Percentiles rank a stretch among this genome's conserved stretches.
Conservation (phyloP, 495 filamentous ascomycete genomes). For the Aspergillus indologenus region DNA sequence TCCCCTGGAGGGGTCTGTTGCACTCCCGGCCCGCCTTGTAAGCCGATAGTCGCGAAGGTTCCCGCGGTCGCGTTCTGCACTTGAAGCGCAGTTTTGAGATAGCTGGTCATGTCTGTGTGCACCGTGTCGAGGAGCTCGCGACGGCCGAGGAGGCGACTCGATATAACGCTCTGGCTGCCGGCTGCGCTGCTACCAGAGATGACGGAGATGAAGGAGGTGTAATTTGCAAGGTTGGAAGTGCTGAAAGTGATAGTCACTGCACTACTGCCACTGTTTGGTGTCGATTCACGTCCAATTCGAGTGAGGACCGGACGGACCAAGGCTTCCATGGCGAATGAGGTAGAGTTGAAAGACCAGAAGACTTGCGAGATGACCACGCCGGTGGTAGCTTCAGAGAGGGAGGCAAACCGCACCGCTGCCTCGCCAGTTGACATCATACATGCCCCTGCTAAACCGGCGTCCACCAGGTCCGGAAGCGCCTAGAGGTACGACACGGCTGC, state of each 20-base stretch:
- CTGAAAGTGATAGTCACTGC: background rate
- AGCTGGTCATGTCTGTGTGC: background rate
- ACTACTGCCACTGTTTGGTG: background rate
- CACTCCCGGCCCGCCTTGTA: conserved; percentile 22
- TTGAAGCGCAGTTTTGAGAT: conserved; percentile 1
- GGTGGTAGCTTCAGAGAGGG: background rate
- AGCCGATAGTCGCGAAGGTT: conserved; percentile 11
- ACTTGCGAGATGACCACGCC: background rate
- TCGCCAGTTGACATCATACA: too few relatives aligned
- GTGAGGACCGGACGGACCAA: conserved; percentile 8
- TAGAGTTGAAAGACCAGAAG: conserved; percentile 7
- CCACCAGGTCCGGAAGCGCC: too few relatives aligned
- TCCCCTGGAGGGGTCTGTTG: conserved; percentile 2
- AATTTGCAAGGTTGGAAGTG: conserved; percentile 7
- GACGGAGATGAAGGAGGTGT: conserved; percentile 8
- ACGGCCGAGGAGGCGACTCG: conserved; percentile 24
- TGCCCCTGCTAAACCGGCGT: too few relatives aligned
- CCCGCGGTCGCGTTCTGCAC: background rate
- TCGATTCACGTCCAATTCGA: too few relatives aligned
- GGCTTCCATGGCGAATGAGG: conserved; percentile 10
- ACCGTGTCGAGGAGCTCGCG: conserved; percentile 20
- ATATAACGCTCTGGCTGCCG: conserved; percentile 15
- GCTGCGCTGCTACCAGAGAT: background rate
- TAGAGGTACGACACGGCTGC: too few relatives aligned
- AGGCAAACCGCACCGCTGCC: background rate